Conservation (phyloP, 1,139 yeast genomes). For the Pichia sp. region DNA sequence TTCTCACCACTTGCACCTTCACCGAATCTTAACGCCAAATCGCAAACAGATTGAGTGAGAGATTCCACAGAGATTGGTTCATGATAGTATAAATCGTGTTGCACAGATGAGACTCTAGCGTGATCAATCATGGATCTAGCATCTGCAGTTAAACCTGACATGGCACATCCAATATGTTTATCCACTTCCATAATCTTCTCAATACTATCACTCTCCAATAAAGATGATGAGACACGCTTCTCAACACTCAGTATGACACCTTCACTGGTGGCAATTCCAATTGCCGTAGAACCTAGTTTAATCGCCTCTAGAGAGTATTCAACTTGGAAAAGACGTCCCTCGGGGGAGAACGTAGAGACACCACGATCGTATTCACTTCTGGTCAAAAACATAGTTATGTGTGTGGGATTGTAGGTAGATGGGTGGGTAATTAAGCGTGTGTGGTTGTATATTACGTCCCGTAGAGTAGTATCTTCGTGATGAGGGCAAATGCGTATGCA, state of each 20-base stretch:
- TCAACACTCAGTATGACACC: conserved; percentile 97
- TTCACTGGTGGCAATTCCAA: conserved; percentile 93
- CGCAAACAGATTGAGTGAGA: conserved; percentile 94
- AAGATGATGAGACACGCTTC: conserved; percentile 89
- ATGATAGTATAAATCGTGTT: conserved; percentile 85
- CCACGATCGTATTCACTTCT: conserved; percentile 99
- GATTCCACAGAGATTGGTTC: conserved; percentile 92
- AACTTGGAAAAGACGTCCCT: conserved; percentile 96
- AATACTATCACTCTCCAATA: conserved; percentile 86
- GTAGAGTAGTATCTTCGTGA: too few relatives aligned
- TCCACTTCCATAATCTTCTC: conserved; percentile 97
- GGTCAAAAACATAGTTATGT: conserved; percentile 74
- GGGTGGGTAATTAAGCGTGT: too few relatives aligned
- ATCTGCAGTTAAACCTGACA: conserved; percentile 98
- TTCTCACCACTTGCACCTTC: conserved; percentile 99
- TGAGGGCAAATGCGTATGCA: too few relatives aligned
- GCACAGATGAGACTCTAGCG: conserved; percentile 86
- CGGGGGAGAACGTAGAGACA: conserved; percentile 97
- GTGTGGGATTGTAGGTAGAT: too few relatives aligned
- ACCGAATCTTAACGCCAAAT: conserved; percentile 93
- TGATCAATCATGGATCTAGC: conserved; percentile 99
- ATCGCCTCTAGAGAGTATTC: conserved; percentile 98
- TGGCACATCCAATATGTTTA: conserved; percentile 93
- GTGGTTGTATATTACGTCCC: neutral
- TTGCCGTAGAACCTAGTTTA: conserved; percentile 94